These are phyloP conservation scores for Lentinula lateritia DNA, from an alignment of 768 basidiomycete species.

Conservation along the genomic window DNA sequence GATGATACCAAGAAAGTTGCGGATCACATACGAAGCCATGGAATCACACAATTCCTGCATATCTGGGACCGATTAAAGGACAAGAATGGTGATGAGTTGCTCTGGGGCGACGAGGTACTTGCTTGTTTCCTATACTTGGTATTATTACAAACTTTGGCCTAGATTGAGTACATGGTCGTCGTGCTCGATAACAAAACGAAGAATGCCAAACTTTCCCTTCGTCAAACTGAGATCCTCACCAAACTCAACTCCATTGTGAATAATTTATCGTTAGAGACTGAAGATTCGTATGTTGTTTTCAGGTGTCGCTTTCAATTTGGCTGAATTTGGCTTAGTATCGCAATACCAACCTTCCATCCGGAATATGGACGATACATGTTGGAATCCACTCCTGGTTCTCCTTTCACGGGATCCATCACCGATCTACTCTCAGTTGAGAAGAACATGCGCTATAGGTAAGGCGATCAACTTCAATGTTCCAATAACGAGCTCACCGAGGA, in stretches of 20 bases:
- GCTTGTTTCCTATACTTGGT: not conserved
- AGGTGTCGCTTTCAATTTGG: not conserved
- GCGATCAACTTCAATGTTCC: not conserved
- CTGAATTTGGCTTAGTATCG: slow-evolving; percentile 36
- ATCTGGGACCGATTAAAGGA: slow-evolving; percentile 93
- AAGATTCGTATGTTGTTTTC: slow-evolving; percentile 45
- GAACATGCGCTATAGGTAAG: slow-evolving; percentile 91
- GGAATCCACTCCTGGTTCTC: slow-evolving; percentile 94
- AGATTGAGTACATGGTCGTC: slow-evolving; percentile 97
- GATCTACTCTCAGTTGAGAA: slow-evolving; percentile 87
- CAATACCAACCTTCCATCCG: slow-evolving; percentile 90
- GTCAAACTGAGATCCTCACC: slow-evolving; percentile 89
- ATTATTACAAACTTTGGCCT: slow-evolving; percentile 13
- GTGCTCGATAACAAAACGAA: slow-evolving; percentile 73
- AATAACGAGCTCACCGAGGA: slow-evolving; percentile 46
- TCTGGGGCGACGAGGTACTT: slow-evolving; percentile 98
- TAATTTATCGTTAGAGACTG: slow-evolving; percentile 56
- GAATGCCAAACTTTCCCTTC: slow-evolving; percentile 85
- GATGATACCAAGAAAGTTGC: slow-evolving; percentile 82
- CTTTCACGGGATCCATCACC: slow-evolving; percentile 83
- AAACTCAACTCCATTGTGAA: slow-evolving; percentile 67
- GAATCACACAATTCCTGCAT: slow-evolving; percentile 91
- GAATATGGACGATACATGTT: slow-evolving; percentile 99
- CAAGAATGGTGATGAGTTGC: slow-evolving; percentile 81
- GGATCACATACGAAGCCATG: slow-evolving; percentile 86